These are phyloP conservation scores for Remersonia thermophila DNA, from an alignment of 2,329 filamentous ascomycete genomes.

Conservation along the genomic window DNA sequence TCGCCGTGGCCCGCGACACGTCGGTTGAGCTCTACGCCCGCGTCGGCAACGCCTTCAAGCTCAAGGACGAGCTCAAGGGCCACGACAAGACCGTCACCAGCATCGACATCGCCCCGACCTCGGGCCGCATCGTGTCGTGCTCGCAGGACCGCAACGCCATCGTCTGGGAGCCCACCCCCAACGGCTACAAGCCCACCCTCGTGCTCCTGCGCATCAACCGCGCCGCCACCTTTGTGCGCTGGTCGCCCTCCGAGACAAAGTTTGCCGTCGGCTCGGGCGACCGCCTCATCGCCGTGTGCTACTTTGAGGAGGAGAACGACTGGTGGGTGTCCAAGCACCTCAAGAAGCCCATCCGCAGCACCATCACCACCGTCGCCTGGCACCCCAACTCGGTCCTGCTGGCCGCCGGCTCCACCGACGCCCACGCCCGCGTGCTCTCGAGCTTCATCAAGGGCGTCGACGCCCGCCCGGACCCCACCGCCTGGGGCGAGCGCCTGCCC, in stretches of 20 bases:
- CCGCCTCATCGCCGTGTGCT: slow-evolving; percentile 89
- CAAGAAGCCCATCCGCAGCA: slow-evolving; percentile 97
- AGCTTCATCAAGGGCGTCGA: slow-evolving; percentile 95
- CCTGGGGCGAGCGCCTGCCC: slow-evolving; percentile 88
- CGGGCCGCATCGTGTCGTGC: slow-evolving; percentile 91
- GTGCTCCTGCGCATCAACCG: slow-evolving; percentile 95
- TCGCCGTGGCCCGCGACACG: slow-evolving; percentile 85
- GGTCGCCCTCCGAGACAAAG: slow-evolving; percentile 93
- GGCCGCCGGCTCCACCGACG: slow-evolving; percentile 92
- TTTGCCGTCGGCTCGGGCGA: slow-evolving; percentile 96
- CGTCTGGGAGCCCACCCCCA: slow-evolving; percentile 90
- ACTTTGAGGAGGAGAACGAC: slow-evolving; percentile 98
- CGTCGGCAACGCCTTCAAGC: slow-evolving; percentile 60
- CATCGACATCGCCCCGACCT: slow-evolving; percentile 85
- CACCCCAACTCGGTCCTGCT: slow-evolving; percentile 95
- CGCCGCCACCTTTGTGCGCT: slow-evolving; percentile 91
- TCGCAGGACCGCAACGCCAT: slow-evolving; percentile 97
- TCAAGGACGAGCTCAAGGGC: slow-evolving; percentile 86
- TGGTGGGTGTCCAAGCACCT: slow-evolving; percentile 99
- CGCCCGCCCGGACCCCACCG: slow-evolving; percentile 67
- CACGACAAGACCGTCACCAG: slow-evolving; percentile 96
- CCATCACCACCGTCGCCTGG: slow-evolving; percentile 89
- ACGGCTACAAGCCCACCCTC: slow-evolving; percentile 91
- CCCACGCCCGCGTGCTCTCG: slow-evolving; percentile 87
- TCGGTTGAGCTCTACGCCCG: slow-evolving; percentile 77